Percentiles rank a stretch among this genome's conserved stretches.
phyloP scores from a whole-genome alignment of 2,329 filamentous ascomycete genomes.

The Claviceps purpurea region DNA sequence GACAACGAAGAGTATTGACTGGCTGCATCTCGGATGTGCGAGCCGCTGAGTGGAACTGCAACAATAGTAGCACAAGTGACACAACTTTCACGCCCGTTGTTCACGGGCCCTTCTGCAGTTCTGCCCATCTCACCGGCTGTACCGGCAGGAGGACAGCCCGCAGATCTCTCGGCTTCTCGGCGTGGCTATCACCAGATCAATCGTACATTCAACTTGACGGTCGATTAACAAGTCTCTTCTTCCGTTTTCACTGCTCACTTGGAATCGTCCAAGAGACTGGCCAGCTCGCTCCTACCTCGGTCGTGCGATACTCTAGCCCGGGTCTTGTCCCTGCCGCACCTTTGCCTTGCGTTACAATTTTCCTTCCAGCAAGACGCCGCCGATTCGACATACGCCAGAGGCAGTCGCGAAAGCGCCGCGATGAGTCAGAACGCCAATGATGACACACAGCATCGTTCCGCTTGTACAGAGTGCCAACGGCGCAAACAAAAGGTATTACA shows the following conservation, averaged over 20 bases:
- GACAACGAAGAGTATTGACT: not conserved
- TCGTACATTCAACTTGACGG: not conserved
- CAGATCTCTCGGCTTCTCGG: not conserved
- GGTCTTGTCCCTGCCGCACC: not conserved
- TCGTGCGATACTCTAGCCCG: no score
- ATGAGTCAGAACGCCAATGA: conserved; percentile 9
- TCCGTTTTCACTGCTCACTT: not conserved
- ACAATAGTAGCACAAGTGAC: not conserved
- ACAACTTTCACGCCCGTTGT: not conserved
- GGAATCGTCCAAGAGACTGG: not conserved
- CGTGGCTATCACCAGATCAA: not conserved
- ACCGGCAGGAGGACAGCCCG: not conserved
- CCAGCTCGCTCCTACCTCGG: not conserved
- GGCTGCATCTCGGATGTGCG: not conserved
- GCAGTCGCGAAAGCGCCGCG: not conserved
- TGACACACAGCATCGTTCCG: conserved; percentile 14
- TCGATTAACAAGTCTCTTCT: not conserved
- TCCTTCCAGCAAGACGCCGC: not conserved
- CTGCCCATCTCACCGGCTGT: not conserved
- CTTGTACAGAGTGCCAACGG: conserved; percentile 30
- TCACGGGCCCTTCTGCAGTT: not conserved
- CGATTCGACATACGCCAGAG: not conserved
- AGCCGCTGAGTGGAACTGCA: not conserved
- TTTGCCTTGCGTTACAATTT: not conserved
- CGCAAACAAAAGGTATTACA: conserved; percentile 24